These are phyloP conservation scores for Filobasidium floriforme DNA, from an alignment of 768 basidiomycete species.

Conservation along the genomic window DNA sequence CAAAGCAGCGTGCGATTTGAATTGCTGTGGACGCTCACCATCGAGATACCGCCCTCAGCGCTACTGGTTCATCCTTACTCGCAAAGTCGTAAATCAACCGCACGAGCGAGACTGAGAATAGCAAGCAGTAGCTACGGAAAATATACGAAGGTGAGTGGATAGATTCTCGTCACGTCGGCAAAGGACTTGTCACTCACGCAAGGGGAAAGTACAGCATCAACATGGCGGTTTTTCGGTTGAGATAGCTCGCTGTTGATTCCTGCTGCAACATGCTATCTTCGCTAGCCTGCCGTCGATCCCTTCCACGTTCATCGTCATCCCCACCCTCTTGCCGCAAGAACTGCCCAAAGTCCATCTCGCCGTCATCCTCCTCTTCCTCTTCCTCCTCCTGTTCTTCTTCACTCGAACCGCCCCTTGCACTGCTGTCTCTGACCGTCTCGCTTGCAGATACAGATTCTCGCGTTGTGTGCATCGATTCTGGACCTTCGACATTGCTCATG, in stretches of 20 bases:
- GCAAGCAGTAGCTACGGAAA: slow-evolving; percentile 33
- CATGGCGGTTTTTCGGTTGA: slow-evolving; percentile 45
- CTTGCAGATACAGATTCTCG: neutral
- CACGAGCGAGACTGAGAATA: slow-evolving; percentile 45
- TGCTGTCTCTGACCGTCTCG: slow-evolving; percentile 1
- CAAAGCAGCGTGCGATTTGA: too few relatives aligned
- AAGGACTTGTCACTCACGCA: slow-evolving; percentile 31
- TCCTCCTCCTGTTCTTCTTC: slow-evolving; percentile 18
- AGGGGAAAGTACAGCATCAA: slow-evolving; percentile 45
- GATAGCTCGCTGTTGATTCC: slow-evolving; percentile 43
- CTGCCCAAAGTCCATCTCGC: slow-evolving; percentile 30
- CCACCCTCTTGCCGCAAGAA: slow-evolving; percentile 26
- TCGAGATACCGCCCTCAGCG: slow-evolving; percentile 39
- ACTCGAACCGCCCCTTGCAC: slow-evolving; percentile 6
- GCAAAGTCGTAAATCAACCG: slow-evolving; percentile 43
- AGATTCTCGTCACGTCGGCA: neutral
- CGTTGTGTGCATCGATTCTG: neutral
- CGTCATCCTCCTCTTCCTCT: slow-evolving; percentile 27
- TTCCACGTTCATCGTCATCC: slow-evolving; percentile 26
- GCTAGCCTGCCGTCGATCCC: slow-evolving; percentile 16
- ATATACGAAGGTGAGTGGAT: neutral
- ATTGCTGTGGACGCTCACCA: slow-evolving; percentile 27
- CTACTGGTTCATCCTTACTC: slow-evolving; percentile 27
- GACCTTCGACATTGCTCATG: neutral
- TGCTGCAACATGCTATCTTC: slow-evolving; percentile 34